Base-by-base conservation (phyloP, 2,329 filamentous ascomycete genomes). In the Botrytis tulipae region DNA sequence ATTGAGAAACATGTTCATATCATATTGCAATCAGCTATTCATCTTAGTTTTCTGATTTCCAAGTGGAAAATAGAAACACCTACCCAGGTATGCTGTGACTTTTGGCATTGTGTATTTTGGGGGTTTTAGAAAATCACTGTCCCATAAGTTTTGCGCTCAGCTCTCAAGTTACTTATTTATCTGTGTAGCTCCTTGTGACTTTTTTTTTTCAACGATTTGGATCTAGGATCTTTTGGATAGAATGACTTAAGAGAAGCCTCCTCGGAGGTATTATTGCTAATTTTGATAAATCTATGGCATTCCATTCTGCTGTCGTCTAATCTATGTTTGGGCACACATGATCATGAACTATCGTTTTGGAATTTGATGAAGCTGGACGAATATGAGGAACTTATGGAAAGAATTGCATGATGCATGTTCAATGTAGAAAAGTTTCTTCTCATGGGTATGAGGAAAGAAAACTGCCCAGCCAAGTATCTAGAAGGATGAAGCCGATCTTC, bases 221-320 rank as follows among this genome's bases (percentile, higher is more conserved):
- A 29, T 29, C 5, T 25, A 8, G 3, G 3, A 7, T 6, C 5
- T 6, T 29, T 54, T 5, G 25, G 4, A 16, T 14, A 4, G 51
- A 29, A 18, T 54, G 51, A 18, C 3, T 29, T 29, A 18, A 12
- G 14, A 54, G 7, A 29, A 29, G 25, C 7, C 51, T 29, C 22
- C 9, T 4, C n/a, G 51, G 0, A 0, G 25, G 1, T 1, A 54
- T 29, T 29, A 3, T 16, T 29, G 5, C 14, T 18, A 14, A 16
- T 29, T 29, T 29, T 6, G 8, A 29, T 54, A n/a, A 12, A 54
- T 18, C 12, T 18, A 16, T 1, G 3, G 51, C 14, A 7, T 8
- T 29, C 12, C 1, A 54, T 54, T n/a, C 51, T 29, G 8, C n/a
- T 29, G 16, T 29, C 14, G 6, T 54, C 25, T 54, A 10, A 29